Percentiles rank a stretch among this genome's conserved stretches.
These are phyloP conservation scores for Rhodotorula sp. DNA, from an alignment of 1,284 basidiomycete genomes.

Conservation along the genomic window DNA sequence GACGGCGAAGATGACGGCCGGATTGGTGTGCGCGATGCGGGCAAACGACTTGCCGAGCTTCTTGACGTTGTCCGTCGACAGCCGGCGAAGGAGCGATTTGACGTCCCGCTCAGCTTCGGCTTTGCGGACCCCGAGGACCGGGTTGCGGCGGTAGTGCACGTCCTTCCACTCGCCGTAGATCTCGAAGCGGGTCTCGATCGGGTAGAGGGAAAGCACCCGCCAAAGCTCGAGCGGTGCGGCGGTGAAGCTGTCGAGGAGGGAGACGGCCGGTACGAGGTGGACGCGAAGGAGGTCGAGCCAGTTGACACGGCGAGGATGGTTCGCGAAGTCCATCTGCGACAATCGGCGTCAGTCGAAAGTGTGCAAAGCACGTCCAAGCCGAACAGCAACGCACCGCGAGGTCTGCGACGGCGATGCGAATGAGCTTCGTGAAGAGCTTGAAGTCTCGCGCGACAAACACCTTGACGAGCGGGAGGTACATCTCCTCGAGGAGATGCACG, in stretches of 20 bases:
- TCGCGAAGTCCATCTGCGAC: slow-evolving; percentile 4
- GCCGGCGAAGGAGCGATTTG: slow-evolving; percentile 73
- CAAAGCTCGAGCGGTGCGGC: slow-evolving; percentile 84
- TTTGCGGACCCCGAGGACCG: slow-evolving; percentile 50
- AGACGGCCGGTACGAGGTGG: slow-evolving; percentile 81
- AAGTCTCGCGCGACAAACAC: slow-evolving; percentile 25
- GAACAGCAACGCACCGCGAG: slow-evolving; percentile 58
- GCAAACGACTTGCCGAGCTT: slow-evolving; percentile 82
- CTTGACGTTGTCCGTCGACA: slow-evolving; percentile 73
- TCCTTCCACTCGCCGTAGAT: slow-evolving; percentile 96
- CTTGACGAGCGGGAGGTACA: slow-evolving; percentile 53
- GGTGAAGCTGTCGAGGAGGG: slow-evolving; percentile 79
- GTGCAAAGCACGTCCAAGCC: slow-evolving; percentile 2
- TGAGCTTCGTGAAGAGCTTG: slow-evolving; percentile 18
- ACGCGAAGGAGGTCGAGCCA: slow-evolving; percentile 81
- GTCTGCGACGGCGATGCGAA: slow-evolving; percentile 17
- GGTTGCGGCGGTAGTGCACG: slow-evolving; percentile 54
- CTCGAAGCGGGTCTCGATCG: slow-evolving; percentile 75
- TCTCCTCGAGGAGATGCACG: slow-evolving; percentile 39
- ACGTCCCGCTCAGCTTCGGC: slow-evolving; percentile 58
- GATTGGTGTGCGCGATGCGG: slow-evolving; percentile 90
- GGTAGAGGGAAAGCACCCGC: slow-evolving; percentile 75
- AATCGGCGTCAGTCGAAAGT: background rate
- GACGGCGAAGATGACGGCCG: slow-evolving; percentile 83
- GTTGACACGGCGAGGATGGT: slow-evolving; percentile 15